These are phyloP conservation scores for Teratosphaeriaceae sp. DNA, from an alignment of 2,329 filamentous ascomycete species.

Conservation along the genomic window DNA sequence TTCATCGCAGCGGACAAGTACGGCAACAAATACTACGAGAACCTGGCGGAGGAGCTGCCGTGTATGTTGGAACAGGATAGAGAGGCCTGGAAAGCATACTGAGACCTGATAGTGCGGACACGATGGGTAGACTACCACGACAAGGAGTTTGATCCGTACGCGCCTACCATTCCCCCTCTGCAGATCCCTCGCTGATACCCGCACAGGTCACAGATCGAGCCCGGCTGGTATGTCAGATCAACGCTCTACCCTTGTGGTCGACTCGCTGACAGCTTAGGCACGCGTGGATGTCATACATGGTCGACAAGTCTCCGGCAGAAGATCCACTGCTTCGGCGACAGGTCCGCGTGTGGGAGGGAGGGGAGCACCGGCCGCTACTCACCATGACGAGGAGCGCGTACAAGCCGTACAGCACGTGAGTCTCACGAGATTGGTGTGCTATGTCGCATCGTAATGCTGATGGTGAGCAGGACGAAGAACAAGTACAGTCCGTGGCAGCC, in stretches of 20 bases:
- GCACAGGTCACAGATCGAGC: conserved; percentile 72
- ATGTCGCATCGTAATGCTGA: background rate
- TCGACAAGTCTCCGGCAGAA: conserved; percentile 75
- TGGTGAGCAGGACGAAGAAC: conserved; percentile 37
- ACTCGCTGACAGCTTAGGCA: conserved; percentile 51
- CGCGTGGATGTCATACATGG: conserved; percentile 91
- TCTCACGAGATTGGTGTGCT: background rate
- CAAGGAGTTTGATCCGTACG: conserved; percentile 72
- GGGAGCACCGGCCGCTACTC: conserved; percentile 64
- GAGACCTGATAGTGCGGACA: conserved; percentile 62
- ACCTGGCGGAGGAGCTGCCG: conserved; percentile 80
- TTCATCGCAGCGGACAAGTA: conserved; percentile 80
- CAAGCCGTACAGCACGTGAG: conserved; percentile 93
- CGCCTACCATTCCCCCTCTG: conserved; percentile 7
- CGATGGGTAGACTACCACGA: conserved; percentile 97
- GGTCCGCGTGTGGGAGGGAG: conserved; percentile 68
- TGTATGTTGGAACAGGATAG: conserved; percentile 48
- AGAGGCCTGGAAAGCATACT: background rate
- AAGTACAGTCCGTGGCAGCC: conserved; percentile 45
- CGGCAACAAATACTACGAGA: conserved; percentile 98
- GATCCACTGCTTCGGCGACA: conserved; percentile 66
- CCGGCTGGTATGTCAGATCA: conserved; percentile 60
- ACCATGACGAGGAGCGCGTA: conserved; percentile 74
- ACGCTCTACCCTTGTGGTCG: background rate
- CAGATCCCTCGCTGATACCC: background rate